phyloP scores from a whole-genome alignment of 495 filamentous ascomycete species.

The Recurvomyces mirabilis region DNA sequence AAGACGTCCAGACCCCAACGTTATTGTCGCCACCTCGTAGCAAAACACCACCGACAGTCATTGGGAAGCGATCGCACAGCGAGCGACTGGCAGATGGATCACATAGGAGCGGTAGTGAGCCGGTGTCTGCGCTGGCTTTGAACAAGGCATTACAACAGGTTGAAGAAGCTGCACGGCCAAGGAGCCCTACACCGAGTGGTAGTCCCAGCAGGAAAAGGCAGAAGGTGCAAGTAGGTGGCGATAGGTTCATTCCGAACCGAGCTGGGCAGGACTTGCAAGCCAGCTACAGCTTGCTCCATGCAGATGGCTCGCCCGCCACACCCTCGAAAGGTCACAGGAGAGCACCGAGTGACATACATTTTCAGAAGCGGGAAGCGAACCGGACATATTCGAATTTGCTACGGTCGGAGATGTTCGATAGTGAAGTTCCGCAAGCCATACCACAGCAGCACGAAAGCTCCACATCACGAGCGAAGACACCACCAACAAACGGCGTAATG shows the following conservation, averaged over 20 bases:
- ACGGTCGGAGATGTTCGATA: conserved; percentile 81
- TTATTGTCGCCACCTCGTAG: conserved; percentile 33
- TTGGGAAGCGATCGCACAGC: conserved; percentile 32
- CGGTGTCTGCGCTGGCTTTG: conserved; percentile 50
- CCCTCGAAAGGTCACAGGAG: conserved; percentile 74
- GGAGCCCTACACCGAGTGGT: conserved; percentile 59
- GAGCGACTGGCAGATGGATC: conserved; percentile 20
- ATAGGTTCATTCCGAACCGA: conserved; percentile 91
- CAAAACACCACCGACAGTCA: conserved; percentile 35
- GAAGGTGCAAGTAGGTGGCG: conserved; percentile 56
- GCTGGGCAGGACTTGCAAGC: conserved; percentile 88
- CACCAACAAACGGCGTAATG: conserved; percentile 53
- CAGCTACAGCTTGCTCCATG: conserved; percentile 79
- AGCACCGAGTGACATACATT: conserved; percentile 83
- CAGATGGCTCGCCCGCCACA: conserved; percentile 79
- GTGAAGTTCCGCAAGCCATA: conserved; percentile 71
- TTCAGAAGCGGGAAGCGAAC: conserved; percentile 90
- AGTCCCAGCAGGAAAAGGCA: conserved; percentile 83
- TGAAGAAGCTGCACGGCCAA: conserved; percentile 47
- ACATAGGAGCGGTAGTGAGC: conserved; percentile 38
- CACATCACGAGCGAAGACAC: conserved; percentile 63
- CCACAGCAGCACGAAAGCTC: conserved; percentile 54
- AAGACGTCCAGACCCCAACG: conserved; percentile 21
- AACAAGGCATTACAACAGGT: conserved; percentile 52
- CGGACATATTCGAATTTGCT: conserved; percentile 80